A percentile compares a stretch with the other conserved stretches of the same genome.
Evolutionary conservation across 768 basidiomycete genomes (phyloP).

Genomic region (Xerocomellus amylosporus): DNA sequence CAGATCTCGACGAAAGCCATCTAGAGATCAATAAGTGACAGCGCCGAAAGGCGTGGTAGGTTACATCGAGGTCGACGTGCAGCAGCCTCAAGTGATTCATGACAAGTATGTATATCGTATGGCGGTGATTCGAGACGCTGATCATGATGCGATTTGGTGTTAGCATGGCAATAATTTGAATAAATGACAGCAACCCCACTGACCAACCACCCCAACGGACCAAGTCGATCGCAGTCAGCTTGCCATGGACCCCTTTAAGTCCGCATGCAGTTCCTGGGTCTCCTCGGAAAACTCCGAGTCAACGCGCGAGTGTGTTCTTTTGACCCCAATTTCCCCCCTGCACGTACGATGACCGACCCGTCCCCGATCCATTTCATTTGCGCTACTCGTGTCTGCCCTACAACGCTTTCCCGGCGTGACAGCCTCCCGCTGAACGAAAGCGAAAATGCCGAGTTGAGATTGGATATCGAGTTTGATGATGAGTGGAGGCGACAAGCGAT

Average conservation of each 20-base stretch:
- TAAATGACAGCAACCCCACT: too few relatives aligned
- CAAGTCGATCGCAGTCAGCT: too few relatives aligned
- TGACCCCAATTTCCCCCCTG: too few relatives aligned
- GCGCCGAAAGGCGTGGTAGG: neutral
- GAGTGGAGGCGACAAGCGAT: conserved; percentile 86
- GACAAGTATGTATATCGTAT: neutral
- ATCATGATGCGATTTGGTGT: too few relatives aligned
- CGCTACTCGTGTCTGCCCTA: too few relatives aligned
- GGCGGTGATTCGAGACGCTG: too few relatives aligned
- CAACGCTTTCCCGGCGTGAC: too few relatives aligned
- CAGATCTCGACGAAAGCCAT: too few relatives aligned
- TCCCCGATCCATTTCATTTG: too few relatives aligned
- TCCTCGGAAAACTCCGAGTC: conserved; percentile 58
- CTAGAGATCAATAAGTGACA: neutral
- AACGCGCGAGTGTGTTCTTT: conserved; percentile 48
- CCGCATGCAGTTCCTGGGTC: conserved; percentile 66
- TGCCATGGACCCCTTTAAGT: conserved; percentile 59
- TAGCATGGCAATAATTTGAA: neutral
- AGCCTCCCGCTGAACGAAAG: conserved; percentile 39
- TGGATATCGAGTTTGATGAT: conserved; percentile 85
- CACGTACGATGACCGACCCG: too few relatives aligned
- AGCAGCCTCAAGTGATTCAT: conserved; percentile 1
- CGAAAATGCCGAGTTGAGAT: conserved; percentile 48
- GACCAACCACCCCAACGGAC: too few relatives aligned
- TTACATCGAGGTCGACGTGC: neutral